Conservation (phyloP, 805 yeast species). For the Blastobotrys robertii region DNA sequence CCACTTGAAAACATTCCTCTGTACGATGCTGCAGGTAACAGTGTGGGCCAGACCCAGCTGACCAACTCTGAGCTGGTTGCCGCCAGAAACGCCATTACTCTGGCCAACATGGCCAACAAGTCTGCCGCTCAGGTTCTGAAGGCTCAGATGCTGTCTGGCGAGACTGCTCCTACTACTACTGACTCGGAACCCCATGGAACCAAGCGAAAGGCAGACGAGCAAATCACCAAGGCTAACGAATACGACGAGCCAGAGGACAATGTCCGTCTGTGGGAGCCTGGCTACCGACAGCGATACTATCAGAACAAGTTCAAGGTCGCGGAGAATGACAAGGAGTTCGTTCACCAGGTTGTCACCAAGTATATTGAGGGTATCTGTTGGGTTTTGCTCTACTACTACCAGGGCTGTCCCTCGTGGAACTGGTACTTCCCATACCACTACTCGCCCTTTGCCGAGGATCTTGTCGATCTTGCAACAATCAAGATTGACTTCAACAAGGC, state of each 20-base stretch:
- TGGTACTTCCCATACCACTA: slow-evolving; percentile 97
- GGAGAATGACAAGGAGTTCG: slow-evolving; percentile 36
- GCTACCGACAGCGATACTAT: slow-evolving; percentile 78
- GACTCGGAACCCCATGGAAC: slow-evolving; percentile 12
- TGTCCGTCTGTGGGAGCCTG: slow-evolving; percentile 75
- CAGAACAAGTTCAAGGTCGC: slow-evolving; percentile 55
- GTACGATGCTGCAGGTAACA: slow-evolving; percentile 64
- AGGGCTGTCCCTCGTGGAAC: slow-evolving; percentile 97
- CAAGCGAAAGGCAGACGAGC: slow-evolving; percentile 8
- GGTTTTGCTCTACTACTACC: slow-evolving; percentile 88
- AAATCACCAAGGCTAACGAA: slow-evolving; percentile 12
- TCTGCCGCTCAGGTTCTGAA: slow-evolving; percentile 57
- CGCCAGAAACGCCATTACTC: slow-evolving; percentile 48
- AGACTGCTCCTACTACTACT: slow-evolving; percentile 5
- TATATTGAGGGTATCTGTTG: slow-evolving; percentile 96
- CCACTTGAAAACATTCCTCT: slow-evolving; percentile 69
- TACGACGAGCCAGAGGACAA: slow-evolving; percentile 39
- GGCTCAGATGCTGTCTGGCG: slow-evolving; percentile 25
- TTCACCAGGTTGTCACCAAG: slow-evolving; percentile 52
- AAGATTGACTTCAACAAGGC: slow-evolving; percentile 53
- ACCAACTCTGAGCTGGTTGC: slow-evolving; percentile 63
- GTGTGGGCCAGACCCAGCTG: slow-evolving; percentile 58
- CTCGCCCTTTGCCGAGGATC: slow-evolving; percentile 95
- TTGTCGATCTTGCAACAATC: slow-evolving; percentile 40
- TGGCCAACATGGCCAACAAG: slow-evolving; percentile 63